Evolutionary conservation across 768 basidiomycete genomes (phyloP).

Genomic region (Lentinula boryana): DNA sequence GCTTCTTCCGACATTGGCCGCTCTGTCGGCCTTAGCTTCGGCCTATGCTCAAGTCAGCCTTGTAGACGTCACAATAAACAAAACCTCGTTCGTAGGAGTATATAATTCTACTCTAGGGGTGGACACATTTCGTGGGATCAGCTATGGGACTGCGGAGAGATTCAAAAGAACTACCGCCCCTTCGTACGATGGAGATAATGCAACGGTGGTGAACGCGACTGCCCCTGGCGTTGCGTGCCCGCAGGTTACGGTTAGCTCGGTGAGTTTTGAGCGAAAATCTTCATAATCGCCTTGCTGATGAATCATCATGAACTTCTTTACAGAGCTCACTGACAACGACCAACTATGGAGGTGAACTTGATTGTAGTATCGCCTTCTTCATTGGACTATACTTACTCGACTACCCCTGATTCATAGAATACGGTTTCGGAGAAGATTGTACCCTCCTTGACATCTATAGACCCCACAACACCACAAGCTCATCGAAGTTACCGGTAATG

Average conservation of each 20-base stretch:
- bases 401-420: neutral
- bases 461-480: conserved; percentile 19
- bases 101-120: neutral
- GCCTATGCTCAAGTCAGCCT: neutral
- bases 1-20: neutral
- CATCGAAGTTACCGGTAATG: neutral
- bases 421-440: conserved; percentile 27
- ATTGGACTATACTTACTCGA: neutral
- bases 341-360: neutral
- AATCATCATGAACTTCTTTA: too few species aligned
- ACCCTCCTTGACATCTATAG: conserved; percentile 35
- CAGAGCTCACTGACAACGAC: neutral
- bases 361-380: neutral
- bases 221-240: neutral
- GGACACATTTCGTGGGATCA: neutral
- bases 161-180: neutral
- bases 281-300: too few species aligned
- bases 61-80: neutral
- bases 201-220: neutral
- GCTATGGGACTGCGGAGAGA: neutral
- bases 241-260: neutral
- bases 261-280: neutral
- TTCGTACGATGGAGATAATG: neutral
- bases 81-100: neutral
- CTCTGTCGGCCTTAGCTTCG: neutral